Evolutionary conservation across 164 flowering plant genomes (phyloP), one percentile per base, ranked within the genome.

Genomic region (Annona cherimola): DNA sequence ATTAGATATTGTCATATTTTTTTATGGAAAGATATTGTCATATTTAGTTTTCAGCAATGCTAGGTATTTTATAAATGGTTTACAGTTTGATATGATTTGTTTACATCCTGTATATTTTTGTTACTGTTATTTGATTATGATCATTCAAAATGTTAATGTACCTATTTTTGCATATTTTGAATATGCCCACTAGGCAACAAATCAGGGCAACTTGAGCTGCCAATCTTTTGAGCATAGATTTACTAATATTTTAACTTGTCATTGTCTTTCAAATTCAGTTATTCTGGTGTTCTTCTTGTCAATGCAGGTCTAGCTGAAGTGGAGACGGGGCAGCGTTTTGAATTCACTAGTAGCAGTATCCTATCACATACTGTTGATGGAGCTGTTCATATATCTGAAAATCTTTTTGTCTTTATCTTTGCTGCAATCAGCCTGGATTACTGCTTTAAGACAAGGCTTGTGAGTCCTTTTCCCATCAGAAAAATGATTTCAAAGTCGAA

Each of bases 351-450:
- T 2, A 77, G 55, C 43, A 91, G 90, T 80, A 81, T 95, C 71
- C 66, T 83, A 68, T 84, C 89, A 8, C 94, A 85, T 79, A 89
- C 87, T 66, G 63, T 79, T 71, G 85, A 84, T 70, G 90, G 89
- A 69, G 93, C 89, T 1, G 42, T 85, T 4, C 78, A 73, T 71
- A 85, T 89, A 41, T 84, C 91, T 42, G 84, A 87, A 73, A 86
- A 80, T 76, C 82, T 92, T 71, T 73, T 85, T 18, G 76, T 89
- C 45, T 91, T 90, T 78, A 19, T 85, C n/a, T 90, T 85, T 80
- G 91, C 97, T 73, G 78, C 90, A 66, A 82, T 92, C 78, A 84
- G 79, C 69, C 79, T 92, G 45, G 96, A 90, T 78, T 86, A 84
- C 74, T 90, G 92, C 81, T 87, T 93, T 69, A 93, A 90, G 82